These are phyloP conservation scores for Apophysomyces variabilis DNA, from an alignment of 371 early-diverging fungal species.

Conservation along the genomic window DNA sequence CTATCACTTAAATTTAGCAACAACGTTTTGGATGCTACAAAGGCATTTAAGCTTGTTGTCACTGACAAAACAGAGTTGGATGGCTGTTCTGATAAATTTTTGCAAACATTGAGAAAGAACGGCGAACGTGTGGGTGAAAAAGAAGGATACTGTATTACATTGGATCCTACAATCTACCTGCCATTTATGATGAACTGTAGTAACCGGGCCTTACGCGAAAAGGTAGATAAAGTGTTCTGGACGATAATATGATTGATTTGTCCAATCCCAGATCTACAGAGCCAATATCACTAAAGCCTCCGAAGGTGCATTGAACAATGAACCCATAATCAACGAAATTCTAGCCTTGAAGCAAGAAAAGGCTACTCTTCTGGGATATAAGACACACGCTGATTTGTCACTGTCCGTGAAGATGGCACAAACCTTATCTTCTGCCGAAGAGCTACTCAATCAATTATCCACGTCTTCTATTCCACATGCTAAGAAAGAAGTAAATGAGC, in stretches of 20 bases:
- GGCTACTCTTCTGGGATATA: conserved; percentile 58
- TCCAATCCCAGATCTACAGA: conserved; percentile 45
- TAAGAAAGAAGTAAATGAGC: conserved; percentile 46
- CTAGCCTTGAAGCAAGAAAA: conserved; percentile 53
- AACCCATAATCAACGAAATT: conserved; percentile 68
- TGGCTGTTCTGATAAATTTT: conserved; percentile 58
- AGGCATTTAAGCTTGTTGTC: conserved; percentile 55
- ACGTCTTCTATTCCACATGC: conserved; percentile 54
- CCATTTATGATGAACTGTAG: conserved; percentile 72
- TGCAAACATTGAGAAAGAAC: conserved; percentile 55
- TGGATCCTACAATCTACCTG: conserved; percentile 63
- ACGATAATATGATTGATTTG: background rate
- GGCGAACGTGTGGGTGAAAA: conserved; percentile 50
- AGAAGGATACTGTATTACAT: conserved; percentile 64
- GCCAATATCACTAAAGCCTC: conserved; percentile 66
- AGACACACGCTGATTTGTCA: conserved; percentile 62
- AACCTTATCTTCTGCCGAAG: conserved; percentile 48
- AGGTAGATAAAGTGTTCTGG: conserved; percentile 29
- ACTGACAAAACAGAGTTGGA: conserved; percentile 49
- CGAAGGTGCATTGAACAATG: conserved; percentile 56
- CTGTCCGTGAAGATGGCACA: conserved; percentile 71
- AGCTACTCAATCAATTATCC: conserved; percentile 54
- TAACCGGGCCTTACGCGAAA: conserved; percentile 62
- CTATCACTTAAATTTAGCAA: conserved; percentile 62
- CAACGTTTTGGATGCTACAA: conserved; percentile 69